These are phyloP conservation scores for Raphanus sativus DNA, from an alignment of 345 rosid species.

Conservation along the genomic window DNA sequence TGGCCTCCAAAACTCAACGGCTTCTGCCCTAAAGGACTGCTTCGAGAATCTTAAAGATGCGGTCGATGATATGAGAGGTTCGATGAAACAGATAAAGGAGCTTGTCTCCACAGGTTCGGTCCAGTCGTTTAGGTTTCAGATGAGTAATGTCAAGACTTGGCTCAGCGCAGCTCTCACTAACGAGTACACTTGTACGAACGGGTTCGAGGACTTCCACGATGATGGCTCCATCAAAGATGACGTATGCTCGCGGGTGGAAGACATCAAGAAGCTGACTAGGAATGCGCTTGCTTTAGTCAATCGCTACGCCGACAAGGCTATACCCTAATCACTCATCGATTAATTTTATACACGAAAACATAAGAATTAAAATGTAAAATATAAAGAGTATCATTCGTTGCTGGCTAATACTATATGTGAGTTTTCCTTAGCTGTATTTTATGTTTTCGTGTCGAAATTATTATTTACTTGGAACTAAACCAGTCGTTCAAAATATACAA, in stretches of 20 bases:
- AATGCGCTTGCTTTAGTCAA: constrained; percentile 71
- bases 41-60: constrained; percentile 71
- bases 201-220: constrained; percentile 54
- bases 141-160: constrained; percentile 92
- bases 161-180: constrained; percentile 83
- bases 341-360: not conserved
- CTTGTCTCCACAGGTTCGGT: constrained; percentile 30
- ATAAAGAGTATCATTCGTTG: not conserved
- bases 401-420: not conserved
- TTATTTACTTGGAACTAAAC: not conserved
- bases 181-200: constrained; percentile 82
- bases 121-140: constrained; percentile 58
- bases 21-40: constrained; percentile 70
- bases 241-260: constrained; percentile 46
- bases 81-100: constrained; percentile 70
- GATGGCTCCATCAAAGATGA: constrained; percentile 48
- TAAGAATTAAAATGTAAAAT: not conserved
- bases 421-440: not conserved
- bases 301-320: constrained; percentile 49
- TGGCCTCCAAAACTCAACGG: not conserved
- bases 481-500: not conserved
- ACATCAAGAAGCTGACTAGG: constrained; percentile 65
- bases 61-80: constrained; percentile 65
- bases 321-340: constrained; percentile 10
- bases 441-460: not conserved